Evolutionary conservation across 768 basidiomycete genomes (phyloP).

Genomic region (Termitomyces sp.): DNA sequence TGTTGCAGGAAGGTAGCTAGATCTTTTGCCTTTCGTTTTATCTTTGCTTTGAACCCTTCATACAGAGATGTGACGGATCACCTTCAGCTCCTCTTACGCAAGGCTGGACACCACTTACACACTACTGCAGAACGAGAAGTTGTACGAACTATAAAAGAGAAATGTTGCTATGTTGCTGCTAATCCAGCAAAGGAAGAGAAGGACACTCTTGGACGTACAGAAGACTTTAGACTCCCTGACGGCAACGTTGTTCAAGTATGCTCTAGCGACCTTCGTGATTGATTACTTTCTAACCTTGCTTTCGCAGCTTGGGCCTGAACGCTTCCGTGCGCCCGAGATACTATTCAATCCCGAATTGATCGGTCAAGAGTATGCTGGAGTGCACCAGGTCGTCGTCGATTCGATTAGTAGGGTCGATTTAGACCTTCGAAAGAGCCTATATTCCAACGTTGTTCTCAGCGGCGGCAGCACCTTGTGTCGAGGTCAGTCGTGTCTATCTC

Average conservation of each 20-base stretch:
- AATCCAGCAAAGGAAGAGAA: constrained; percentile 97
- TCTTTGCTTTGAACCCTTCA: constrained; percentile 15
- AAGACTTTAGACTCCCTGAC: constrained; percentile 93
- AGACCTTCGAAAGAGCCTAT: constrained; percentile 92
- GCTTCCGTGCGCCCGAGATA: constrained; percentile 96
- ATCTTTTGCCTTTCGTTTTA: background rate
- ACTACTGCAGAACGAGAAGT: constrained; percentile 98
- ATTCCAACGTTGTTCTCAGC: constrained; percentile 94
- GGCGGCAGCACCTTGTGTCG: constrained; percentile 95
- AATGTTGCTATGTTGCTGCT: constrained; percentile 92
- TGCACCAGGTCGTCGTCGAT: constrained; percentile 98
- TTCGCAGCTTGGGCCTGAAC: constrained; percentile 85
- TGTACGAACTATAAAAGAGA: constrained; percentile 97
- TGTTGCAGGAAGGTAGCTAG: constrained; percentile 84
- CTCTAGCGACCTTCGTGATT: constrained; percentile 10
- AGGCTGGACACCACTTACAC: constrained; percentile 91
- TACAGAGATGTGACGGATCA: constrained; percentile 94
- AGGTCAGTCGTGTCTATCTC: constrained; percentile 48
- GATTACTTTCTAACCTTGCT: constrained; percentile 12
- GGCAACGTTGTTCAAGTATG: constrained; percentile 87
- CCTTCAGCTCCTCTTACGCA: constrained; percentile 89
- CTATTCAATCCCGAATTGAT: constrained; percentile 97
- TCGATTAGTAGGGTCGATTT: constrained; percentile 95
- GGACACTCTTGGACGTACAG: constrained; percentile 69
- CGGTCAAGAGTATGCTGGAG: constrained; percentile 94